Conservation (phyloP, 2,329 filamentous ascomycete genomes). For the Penicillium sp. region DNA sequence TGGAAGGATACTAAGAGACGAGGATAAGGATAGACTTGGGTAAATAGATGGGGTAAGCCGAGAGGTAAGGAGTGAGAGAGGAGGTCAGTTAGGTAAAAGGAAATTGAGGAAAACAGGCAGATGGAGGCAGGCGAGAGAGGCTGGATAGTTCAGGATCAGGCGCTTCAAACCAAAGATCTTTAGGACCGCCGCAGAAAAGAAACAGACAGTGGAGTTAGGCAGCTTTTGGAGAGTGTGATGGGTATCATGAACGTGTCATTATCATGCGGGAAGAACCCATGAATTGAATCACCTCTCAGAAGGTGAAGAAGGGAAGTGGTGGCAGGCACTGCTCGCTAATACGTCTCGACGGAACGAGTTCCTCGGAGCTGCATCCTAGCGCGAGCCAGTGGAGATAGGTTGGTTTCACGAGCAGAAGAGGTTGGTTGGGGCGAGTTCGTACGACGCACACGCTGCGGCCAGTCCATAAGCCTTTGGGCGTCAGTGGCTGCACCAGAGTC, state of each 20-base stretch:
- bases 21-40: slow-evolving; percentile 5
- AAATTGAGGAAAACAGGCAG: neutral
- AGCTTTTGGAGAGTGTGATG: slow-evolving; percentile 11
- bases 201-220: slow-evolving; percentile 5
- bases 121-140: neutral
- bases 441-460: slow-evolving; percentile 24
- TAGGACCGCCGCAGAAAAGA: slow-evolving; percentile 9
- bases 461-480: slow-evolving; percentile 34
- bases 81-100: neutral
- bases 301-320: neutral
- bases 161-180: slow-evolving; percentile 7
- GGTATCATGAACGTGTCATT: slow-evolving; percentile 22
- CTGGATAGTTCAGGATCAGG: slow-evolving; percentile 2
- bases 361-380: slow-evolving; percentile 23
- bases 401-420: slow-evolving; percentile 15
- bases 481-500: slow-evolving; percentile 25
- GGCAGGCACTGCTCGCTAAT: slow-evolving; percentile 10
- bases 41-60: neutral
- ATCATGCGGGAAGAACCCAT: slow-evolving; percentile 16
- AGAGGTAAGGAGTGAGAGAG: neutral
- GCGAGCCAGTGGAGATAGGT: slow-evolving; percentile 19
- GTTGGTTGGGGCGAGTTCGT: slow-evolving; percentile 6
- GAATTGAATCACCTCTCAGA: neutral
- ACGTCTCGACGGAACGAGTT: slow-evolving; percentile 28
- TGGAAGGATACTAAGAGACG: neutral